Conservation (phyloP, 169 alveolate genomes). For the Eimeria falciformis region DNA sequence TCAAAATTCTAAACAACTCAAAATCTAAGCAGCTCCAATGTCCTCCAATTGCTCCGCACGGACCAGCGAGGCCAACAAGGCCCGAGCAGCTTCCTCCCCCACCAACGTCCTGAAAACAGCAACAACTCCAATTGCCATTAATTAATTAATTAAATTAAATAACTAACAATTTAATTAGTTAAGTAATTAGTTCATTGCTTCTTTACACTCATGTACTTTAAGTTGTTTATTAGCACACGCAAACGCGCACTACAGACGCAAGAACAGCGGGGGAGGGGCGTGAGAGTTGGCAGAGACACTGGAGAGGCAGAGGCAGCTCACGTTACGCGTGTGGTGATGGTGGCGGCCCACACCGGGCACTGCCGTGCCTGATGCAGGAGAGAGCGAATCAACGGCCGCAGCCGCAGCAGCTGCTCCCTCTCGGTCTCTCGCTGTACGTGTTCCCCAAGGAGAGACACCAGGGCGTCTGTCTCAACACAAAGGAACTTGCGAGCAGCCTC, state of each 20-base stretch:
- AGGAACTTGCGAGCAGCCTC: background rate
- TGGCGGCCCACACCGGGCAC: conserved; percentile 58
- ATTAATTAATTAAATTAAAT: too few relatives aligned
- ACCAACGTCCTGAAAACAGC: background rate
- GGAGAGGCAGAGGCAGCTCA: background rate
- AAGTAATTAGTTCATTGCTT: too few relatives aligned
- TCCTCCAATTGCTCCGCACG: background rate
- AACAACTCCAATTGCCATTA: background rate
- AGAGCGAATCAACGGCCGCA: conserved; percentile 61
- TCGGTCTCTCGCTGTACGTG: background rate
- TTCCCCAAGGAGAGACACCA: background rate
- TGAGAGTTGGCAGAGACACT: background rate
- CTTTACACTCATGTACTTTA: too few relatives aligned
- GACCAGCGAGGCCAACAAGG: conserved; percentile 23
- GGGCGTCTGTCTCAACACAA: background rate
- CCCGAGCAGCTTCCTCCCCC: conserved; percentile 3
- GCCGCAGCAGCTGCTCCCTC: background rate
- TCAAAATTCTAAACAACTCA: too few relatives aligned
- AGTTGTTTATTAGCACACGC: too few relatives aligned
- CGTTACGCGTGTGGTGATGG: conserved; percentile 11
- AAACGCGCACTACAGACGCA: too few relatives aligned
- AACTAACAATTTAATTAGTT: too few relatives aligned
- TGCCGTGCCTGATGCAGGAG: conserved; percentile 50
- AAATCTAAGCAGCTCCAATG: background rate
- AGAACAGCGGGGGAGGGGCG: too few relatives aligned